phyloP scores from a whole-genome alignment of 1,284 basidiomycete genomes.

The Naganishia albida region DNA sequence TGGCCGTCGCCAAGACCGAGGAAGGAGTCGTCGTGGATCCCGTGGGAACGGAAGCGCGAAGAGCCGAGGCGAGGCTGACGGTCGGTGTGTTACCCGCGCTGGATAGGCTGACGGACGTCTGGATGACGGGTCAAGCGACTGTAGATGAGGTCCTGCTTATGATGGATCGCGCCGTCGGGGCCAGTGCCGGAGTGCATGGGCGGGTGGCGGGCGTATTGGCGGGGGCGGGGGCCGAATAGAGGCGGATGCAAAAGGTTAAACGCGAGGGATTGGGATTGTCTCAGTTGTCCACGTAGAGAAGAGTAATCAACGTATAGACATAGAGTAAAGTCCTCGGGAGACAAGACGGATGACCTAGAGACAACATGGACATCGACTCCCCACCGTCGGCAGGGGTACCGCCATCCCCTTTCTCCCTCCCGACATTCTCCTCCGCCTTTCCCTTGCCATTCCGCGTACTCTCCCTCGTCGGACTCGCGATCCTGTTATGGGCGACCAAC shows the following conservation, averaged over 20 bases:
- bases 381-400: slow-evolving; percentile 38
- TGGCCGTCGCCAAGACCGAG: neutral
- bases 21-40: slow-evolving; percentile 64
- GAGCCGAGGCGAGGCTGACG: slow-evolving; percentile 65
- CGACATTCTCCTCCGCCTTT: slow-evolving; percentile 63
- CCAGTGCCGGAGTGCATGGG: slow-evolving; percentile 13
- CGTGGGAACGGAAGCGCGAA: slow-evolving; percentile 61
- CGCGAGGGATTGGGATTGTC: neutral
- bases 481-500: slow-evolving; percentile 81
- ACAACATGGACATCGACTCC: slow-evolving; percentile 52
- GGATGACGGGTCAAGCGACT: slow-evolving; percentile 66
- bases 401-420: slow-evolving; percentile 47
- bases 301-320: neutral
- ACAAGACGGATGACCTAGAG: neutral
- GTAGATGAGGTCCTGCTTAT: slow-evolving; percentile 44
- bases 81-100: slow-evolving; percentile 86
- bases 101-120: slow-evolving; percentile 77
- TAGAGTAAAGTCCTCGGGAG: too few relatives aligned
- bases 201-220: slow-evolving; percentile 1
- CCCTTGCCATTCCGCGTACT: slow-evolving; percentile 81
- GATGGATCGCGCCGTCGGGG: slow-evolving; percentile 18
- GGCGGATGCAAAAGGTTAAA: neutral
- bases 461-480: slow-evolving; percentile 67
- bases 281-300: neutral
- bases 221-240: neutral